Percentiles rank a stretch among this genome's conserved stretches.
Conservation (phyloP, 2,329 filamentous ascomycete genomes). For the Chaetomium strumarium region DNA sequence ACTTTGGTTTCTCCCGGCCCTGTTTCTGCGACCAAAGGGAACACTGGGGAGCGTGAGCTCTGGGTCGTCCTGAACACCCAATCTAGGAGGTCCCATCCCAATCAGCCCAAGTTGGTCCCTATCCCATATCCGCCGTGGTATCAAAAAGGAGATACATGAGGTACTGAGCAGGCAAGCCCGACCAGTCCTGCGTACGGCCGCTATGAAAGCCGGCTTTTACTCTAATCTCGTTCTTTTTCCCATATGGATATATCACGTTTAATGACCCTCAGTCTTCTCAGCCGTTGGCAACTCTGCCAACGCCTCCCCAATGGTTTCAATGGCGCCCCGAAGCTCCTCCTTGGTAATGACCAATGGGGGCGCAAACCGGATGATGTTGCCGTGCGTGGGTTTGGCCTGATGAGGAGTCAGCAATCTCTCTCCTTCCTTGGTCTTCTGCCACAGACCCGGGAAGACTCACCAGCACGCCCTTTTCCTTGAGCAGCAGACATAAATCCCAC, state of each 20-base stretch:
- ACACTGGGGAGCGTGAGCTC: too few relatives aligned
- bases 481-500: constrained; percentile 92
- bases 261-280: constrained; percentile 38
- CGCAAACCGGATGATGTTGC: constrained; percentile 98
- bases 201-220: not conserved
- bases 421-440: not conserved
- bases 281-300: constrained; percentile 71
- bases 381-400: constrained; percentile 95
- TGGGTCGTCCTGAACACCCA: too few relatives aligned
- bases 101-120: not conserved
- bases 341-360: constrained; percentile 93
- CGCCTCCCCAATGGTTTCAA: constrained; percentile 75
- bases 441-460: constrained; percentile 38
- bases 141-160: constrained; percentile 3
- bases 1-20: too few relatives aligned
- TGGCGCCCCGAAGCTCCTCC: constrained; percentile 69
- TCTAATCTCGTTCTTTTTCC: not conserved
- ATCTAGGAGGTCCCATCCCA: too few relatives aligned
- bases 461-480: constrained; percentile 92
- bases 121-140: constrained; percentile 1
- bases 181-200: not conserved
- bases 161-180: not conserved
- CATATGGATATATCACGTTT: not conserved
- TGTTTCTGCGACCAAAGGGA: too few relatives aligned
- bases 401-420: constrained; percentile 13